These are phyloP conservation scores for Lanmaoa pseudosensibilis DNA, from an alignment of 768 basidiomycete species.

Conservation along the genomic window DNA sequence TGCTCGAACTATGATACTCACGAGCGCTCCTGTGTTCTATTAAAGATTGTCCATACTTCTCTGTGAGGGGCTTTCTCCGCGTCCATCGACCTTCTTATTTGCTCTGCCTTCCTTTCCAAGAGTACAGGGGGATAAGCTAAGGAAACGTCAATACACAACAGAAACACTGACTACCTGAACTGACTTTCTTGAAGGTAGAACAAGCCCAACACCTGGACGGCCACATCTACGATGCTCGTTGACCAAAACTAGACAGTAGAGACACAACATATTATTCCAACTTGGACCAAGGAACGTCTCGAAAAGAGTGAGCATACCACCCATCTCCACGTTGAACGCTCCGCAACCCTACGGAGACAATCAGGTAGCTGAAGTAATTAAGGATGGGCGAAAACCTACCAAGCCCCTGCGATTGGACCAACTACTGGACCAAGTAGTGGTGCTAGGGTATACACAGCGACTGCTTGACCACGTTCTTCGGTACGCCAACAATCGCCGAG, in stretches of 20 bases:
- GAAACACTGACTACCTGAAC: slow-evolving; percentile 14
- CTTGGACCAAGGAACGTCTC: background rate
- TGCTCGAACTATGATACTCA: slow-evolving; percentile 27
- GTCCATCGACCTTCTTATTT: slow-evolving; percentile 46
- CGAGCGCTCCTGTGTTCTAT: slow-evolving; percentile 42
- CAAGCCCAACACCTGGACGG: slow-evolving; percentile 55
- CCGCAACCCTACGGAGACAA: slow-evolving; percentile 44
- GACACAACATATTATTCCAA: background rate
- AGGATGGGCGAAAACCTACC: slow-evolving; percentile 33
- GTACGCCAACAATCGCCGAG: slow-evolving; percentile 60
- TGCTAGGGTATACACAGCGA: slow-evolving; percentile 63
- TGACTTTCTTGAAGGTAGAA: slow-evolving; percentile 64
- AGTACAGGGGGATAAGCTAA: slow-evolving; percentile 31
- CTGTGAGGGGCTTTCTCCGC: slow-evolving; percentile 42
- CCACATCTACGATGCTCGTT: slow-evolving; percentile 55
- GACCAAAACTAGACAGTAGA: slow-evolving; percentile 70
- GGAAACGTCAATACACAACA: background rate
- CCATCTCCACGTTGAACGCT: slow-evolving; percentile 70
- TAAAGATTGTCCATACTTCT: slow-evolving; percentile 50
- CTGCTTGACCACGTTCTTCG: slow-evolving; percentile 63
- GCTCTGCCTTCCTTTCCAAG: slow-evolving; percentile 52
- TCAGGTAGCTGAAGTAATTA: background rate
- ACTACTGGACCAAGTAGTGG: slow-evolving; percentile 65
- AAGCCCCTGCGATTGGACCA: slow-evolving; percentile 63
- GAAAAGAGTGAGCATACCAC: slow-evolving; percentile 43